Evolutionary conservation across 78 protist species (phyloP).

Genomic region (Creolimax fragrantissima): DNA sequence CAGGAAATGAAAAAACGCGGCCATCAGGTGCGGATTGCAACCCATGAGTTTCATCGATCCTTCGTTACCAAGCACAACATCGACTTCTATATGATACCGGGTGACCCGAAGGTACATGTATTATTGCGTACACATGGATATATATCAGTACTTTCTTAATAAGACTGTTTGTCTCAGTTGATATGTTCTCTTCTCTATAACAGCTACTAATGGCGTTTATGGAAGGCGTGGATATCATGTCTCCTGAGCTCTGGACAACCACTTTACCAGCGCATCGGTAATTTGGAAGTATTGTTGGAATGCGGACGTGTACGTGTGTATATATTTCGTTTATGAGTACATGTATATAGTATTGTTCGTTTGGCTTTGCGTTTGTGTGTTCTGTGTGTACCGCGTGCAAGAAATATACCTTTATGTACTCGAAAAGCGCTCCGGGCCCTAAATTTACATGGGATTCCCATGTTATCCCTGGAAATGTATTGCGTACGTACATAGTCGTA

Average conservation of each 20-base stretch:
- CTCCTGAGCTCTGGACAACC: neutral
- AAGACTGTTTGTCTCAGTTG: neutral
- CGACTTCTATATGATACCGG: slow-evolving; percentile 19
- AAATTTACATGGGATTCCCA: too few relatives aligned
- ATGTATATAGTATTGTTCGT: too few relatives aligned
- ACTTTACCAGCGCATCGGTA: neutral
- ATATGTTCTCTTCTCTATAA: neutral
- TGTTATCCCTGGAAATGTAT: too few relatives aligned
- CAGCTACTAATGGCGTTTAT: neutral
- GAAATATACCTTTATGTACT: too few relatives aligned
- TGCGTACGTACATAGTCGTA: too few relatives aligned
- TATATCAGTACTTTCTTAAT: too few relatives aligned
- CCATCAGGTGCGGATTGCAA: slow-evolving; percentile 32
- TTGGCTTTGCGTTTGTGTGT: too few relatives aligned
- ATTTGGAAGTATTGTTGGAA: too few relatives aligned
- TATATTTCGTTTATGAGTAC: neutral
- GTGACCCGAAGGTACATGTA: slow-evolving; percentile 25
- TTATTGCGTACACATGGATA: too few relatives aligned
- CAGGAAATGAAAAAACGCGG: neutral
- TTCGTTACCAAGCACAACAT: slow-evolving; percentile 3
- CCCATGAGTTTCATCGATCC: slow-evolving; percentile 33
- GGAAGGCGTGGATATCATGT: neutral
- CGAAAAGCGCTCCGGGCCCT: too few relatives aligned
- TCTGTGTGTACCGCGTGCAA: too few relatives aligned
- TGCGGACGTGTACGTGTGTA: too few relatives aligned